Percentiles rank a stretch among this genome's conserved stretches.
Conservation (phyloP, 1,284 basidiomycete genomes). For the Irpex sp. region DNA sequence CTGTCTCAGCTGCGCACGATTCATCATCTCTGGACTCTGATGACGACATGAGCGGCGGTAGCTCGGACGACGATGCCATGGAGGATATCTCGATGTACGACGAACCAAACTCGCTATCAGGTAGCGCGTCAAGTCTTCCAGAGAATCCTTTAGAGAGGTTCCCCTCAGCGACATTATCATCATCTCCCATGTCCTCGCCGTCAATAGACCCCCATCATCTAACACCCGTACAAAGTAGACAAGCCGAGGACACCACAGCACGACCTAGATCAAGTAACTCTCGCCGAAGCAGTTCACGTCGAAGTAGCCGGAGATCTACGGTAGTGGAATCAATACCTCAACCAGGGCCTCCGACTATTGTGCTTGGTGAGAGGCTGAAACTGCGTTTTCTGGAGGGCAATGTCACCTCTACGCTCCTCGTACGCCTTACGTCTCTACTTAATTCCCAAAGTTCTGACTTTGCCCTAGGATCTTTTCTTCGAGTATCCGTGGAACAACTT, state of each 20-base stretch:
- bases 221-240: slow-evolving; percentile 20
- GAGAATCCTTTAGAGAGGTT: slow-evolving; percentile 21
- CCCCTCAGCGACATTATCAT: slow-evolving; percentile 15
- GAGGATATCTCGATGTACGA: slow-evolving; percentile 76
- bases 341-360: slow-evolving; percentile 28
- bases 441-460: neutral
- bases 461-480: slow-evolving; percentile 84
- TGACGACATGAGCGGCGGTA: slow-evolving; percentile 69
- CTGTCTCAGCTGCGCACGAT: slow-evolving; percentile 55
- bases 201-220: slow-evolving; percentile 15
- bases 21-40: slow-evolving; percentile 64
- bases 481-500: slow-evolving; percentile 98
- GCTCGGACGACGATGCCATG: slow-evolving; percentile 72
- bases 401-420: slow-evolving; percentile 73
- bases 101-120: slow-evolving; percentile 31
- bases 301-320: slow-evolving; percentile 46
- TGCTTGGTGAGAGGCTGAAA: slow-evolving; percentile 79
- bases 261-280: slow-evolving; percentile 42
- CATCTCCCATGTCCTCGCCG: slow-evolving; percentile 22
- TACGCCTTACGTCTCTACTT: slow-evolving; percentile 34
- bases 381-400: slow-evolving; percentile 68
- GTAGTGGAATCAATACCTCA: slow-evolving; percentile 26
- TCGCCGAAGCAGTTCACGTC: slow-evolving; percentile 48
- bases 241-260: slow-evolving; percentile 30
- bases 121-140: slow-evolving; percentile 15